Percentiles rank a stretch among this genome's conserved stretches.
Conservation (phyloP, 108 stramenopile genomes). For the Seminavis robusta region DNA sequence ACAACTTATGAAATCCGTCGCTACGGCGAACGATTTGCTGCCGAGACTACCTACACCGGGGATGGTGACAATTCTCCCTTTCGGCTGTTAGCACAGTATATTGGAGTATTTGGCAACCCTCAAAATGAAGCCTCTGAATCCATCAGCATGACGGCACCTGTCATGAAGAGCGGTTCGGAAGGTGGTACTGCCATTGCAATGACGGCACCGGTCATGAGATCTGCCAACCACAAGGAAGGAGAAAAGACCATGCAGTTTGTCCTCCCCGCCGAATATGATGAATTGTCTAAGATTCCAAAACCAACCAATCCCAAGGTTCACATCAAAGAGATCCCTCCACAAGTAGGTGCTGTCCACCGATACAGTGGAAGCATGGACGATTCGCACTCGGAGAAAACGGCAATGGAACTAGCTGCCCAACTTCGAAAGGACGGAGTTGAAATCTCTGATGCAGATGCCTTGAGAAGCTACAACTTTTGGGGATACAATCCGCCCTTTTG, state of each 20-base stretch:
- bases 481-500: conserved; percentile 89
- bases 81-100: conserved; percentile 63
- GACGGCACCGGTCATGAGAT: conserved; percentile 72
- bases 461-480: conserved; percentile 66
- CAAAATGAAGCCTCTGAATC: conserved; percentile 56
- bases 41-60: conserved; percentile 11
- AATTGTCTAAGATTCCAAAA: conserved; percentile 69
- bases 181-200: conserved; percentile 49
- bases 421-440: conserved; percentile 56
- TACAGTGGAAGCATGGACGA: conserved; percentile 54
- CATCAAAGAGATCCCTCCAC: conserved; percentile 56
- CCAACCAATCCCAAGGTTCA: conserved; percentile 71
- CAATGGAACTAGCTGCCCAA: conserved; percentile 38
- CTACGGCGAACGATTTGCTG: conserved; percentile 57
- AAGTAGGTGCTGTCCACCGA: conserved; percentile 69
- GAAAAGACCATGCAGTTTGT: conserved; percentile 80
- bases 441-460: conserved; percentile 46
- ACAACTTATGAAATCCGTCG: conserved; percentile 69
- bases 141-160: conserved; percentile 87
- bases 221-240: conserved; percentile 2
- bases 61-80: conserved; percentile 52
- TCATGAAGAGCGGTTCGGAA: conserved; percentile 39
- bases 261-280: conserved; percentile 72
- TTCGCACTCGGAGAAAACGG: conserved; percentile 29
- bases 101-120: conserved; percentile 78